Percentiles rank a stretch among this genome's conserved stretches.
Evolutionary conservation across 257 asterid species (phyloP).

Genomic region (Thymus mandschuricus): DNA sequence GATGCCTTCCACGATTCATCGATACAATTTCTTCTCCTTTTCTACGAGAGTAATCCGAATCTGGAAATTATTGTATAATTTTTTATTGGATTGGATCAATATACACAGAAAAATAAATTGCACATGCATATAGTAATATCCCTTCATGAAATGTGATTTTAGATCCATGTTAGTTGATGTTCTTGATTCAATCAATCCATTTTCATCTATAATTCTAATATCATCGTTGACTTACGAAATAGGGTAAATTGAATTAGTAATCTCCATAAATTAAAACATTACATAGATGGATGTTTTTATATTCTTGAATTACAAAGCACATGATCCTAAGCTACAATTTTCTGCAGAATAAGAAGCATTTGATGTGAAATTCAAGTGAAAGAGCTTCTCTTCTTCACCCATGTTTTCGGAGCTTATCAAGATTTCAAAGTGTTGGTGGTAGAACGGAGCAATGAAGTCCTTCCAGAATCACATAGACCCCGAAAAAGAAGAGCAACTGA

Average conservation of each 20-base stretch:
- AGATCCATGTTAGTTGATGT: conserved; percentile 9
- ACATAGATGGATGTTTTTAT: too few relatives aligned
- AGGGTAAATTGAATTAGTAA: not conserved
- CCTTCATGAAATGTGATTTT: conserved; percentile 5
- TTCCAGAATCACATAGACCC: conserved; percentile 59
- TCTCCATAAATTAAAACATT: not conserved
- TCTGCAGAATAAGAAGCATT: not conserved
- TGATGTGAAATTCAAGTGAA: not conserved
- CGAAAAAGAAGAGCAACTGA: conserved; percentile 60
- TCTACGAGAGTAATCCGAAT: not conserved
- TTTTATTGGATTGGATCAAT: not conserved
- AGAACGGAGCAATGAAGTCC: conserved; percentile 51
- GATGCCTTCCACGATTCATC: conserved; percentile 15
- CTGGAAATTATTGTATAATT: not conserved
- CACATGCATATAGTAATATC: not conserved
- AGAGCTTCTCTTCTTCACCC: not conserved
- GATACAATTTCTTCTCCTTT: not conserved
- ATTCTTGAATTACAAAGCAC: conserved; percentile 9
- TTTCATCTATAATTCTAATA: not conserved
- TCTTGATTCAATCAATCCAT: not conserved
- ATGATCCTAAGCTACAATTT: conserved; percentile 6
- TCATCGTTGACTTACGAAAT: not conserved
- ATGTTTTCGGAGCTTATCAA: not conserved
- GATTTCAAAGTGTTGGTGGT: conserved; percentile 32
- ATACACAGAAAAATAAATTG: not conserved